Evolutionary conservation across 495 filamentous ascomycete genomes (phyloP), one percentile per base, ranked within the genome.

Genomic region (Daldinia grandis): DNA sequence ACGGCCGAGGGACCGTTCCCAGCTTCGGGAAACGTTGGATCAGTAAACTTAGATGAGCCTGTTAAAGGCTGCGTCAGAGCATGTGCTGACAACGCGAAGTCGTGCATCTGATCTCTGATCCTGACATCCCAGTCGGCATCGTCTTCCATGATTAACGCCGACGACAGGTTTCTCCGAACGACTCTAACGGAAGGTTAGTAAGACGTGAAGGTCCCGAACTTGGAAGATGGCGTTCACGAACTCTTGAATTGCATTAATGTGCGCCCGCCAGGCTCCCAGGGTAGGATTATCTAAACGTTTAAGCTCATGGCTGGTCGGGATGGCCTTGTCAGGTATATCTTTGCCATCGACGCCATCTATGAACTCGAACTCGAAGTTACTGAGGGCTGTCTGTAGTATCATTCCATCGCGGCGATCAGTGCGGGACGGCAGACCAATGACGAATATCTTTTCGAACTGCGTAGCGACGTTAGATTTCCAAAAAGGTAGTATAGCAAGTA

Each of bases 41-140:
- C 76, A 0, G 64, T 64, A 35, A 69, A 78, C 54, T 27, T 14
- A 6, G 61, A 55, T 8, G 67, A 64, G 12, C 59, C 37, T 10
- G 44, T 51, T 4, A 78, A 42, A 7, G 76, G 76, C 24, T 78
- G 76, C 10, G 71, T 78, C 21, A 78, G 62, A 10, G 76, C 75
- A 28, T 80, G 80, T 27, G 79, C 49, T 12, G 79, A 76, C 12
- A 80, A 65, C 0, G 85, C 85, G 40, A 86, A 86, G 60, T 79
- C 75, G 60, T 71, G 68, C 14, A 89, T 77, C 64, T 88, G 87
- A 9, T 76, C 70, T 30, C 82, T 81, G 54, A 89, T 75, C 27
- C 77, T 71, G 12, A 87, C 73, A 56, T 88, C 85, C 86, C 87
- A 89, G 70, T 88, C 87, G 5, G 80, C 80, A 58, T 88, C 87